Evolutionary conservation across 345 rosid species (phyloP).

Genomic region (Toxicodendron radicans): DNA sequence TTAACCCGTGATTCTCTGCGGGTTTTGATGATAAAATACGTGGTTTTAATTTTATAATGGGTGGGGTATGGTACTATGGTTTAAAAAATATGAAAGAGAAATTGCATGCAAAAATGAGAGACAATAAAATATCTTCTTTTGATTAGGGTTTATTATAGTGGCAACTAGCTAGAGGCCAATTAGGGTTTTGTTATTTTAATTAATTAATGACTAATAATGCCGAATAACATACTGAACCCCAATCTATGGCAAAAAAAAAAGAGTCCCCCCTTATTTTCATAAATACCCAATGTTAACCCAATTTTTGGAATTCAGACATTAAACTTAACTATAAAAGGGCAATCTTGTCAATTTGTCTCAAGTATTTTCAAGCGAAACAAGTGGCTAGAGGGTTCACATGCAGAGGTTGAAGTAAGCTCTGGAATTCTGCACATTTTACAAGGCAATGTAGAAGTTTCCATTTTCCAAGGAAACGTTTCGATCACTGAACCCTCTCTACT

Average conservation of each 20-base stretch:
- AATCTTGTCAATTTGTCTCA: too few relatives aligned
- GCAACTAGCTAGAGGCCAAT: background rate
- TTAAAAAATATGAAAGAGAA: background rate
- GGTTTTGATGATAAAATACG: conserved; percentile 13
- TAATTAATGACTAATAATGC: too few relatives aligned
- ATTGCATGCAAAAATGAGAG: too few relatives aligned
- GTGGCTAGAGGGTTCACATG: conserved; percentile 12
- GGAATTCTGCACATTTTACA: conserved; percentile 12
- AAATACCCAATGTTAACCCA: too few relatives aligned
- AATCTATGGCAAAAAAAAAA: too few relatives aligned
- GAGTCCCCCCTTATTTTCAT: too few relatives aligned
- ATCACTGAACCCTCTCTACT: background rate
- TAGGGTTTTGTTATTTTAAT: background rate
- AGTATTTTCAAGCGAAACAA: background rate
- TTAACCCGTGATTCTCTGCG: conserved; percentile 33
- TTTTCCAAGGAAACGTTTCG: conserved; percentile 22
- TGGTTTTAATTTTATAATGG: background rate
- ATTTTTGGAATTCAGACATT: too few relatives aligned
- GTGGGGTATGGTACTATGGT: conserved; percentile 1
- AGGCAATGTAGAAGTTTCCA: conserved; percentile 29
- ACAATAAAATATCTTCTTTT: background rate
- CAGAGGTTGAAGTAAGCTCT: background rate
- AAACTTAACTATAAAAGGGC: too few relatives aligned
- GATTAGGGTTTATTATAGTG: background rate
- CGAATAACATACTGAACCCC: too few relatives aligned